A percentile compares a stretch with the other conserved stretches of the same genome.
These are phyloP conservation scores for Macrolepiota dolichaula DNA, from an alignment of 768 basidiomycete genomes.

Conservation along the genomic window DNA sequence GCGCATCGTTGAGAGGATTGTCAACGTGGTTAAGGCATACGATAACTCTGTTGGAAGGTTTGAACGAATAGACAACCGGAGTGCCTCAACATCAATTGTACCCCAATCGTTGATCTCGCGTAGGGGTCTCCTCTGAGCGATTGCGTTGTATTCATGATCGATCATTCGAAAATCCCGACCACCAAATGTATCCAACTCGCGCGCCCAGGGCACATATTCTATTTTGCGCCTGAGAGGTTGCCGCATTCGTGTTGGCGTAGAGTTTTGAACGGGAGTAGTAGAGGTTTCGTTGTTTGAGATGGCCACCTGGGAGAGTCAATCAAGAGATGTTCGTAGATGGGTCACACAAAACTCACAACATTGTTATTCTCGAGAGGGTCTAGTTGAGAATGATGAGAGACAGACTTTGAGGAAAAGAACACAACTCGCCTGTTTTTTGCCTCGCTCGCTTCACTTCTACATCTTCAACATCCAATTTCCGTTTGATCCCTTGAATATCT, in stretches of 20 bases:
- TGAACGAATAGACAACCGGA: slow-evolving; percentile 90
- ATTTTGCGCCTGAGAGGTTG: slow-evolving; percentile 74
- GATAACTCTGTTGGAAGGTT: slow-evolving; percentile 81
- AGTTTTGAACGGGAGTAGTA: slow-evolving; percentile 20
- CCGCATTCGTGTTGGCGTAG: slow-evolving; percentile 30
- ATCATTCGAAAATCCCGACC: slow-evolving; percentile 75
- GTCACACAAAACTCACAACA: slow-evolving; percentile 34
- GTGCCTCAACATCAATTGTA: slow-evolving; percentile 83
- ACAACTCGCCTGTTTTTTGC: slow-evolving; percentile 64
- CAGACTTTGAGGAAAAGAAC: background rate
- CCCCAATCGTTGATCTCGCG: slow-evolving; percentile 86
- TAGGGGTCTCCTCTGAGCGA: slow-evolving; percentile 52
- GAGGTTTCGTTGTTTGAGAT: slow-evolving; percentile 22
- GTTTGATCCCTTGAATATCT: slow-evolving; percentile 65
- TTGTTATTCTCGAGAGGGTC: slow-evolving; percentile 44
- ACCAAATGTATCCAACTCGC: slow-evolving; percentile 72
- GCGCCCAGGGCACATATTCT: slow-evolving; percentile 80
- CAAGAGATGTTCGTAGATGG: slow-evolving; percentile 7
- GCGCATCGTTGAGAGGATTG: slow-evolving; percentile 75
- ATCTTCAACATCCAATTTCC: slow-evolving; percentile 68
- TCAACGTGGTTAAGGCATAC: slow-evolving; percentile 86
- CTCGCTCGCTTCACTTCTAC: slow-evolving; percentile 65
- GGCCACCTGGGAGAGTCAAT: slow-evolving; percentile 19
- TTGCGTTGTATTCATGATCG: slow-evolving; percentile 53
- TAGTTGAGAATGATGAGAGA: slow-evolving; percentile 11